phyloP scores from a whole-genome alignment of 1,284 basidiomycete species.

The Ceratobasidium sp. region DNA sequence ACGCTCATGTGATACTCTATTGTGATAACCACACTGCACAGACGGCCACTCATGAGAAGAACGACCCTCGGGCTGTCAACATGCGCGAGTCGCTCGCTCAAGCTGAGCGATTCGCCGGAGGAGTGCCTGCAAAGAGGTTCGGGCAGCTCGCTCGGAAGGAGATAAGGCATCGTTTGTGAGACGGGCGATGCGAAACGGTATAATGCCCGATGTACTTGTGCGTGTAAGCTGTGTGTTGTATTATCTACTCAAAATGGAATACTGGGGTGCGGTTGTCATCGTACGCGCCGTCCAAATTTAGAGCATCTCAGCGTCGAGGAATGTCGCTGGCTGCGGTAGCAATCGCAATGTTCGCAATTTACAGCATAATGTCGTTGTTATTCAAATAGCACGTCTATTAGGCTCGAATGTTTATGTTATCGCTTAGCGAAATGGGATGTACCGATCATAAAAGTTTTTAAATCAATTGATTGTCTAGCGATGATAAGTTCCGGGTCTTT shows the following conservation, averaged over 20 bases:
- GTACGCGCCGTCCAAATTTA: not conserved
- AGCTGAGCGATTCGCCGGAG: conserved; percentile 69
- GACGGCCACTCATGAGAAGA: conserved; percentile 68
- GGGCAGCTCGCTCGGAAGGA: conserved; percentile 69
- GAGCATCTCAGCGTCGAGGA: not conserved
- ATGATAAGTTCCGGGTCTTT: conserved; percentile 35
- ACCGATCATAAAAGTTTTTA: not conserved
- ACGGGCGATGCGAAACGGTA: conserved; percentile 8
- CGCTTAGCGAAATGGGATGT: conserved; percentile 9
- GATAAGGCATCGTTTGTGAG: conserved; percentile 69
- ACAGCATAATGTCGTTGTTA: too few relatives aligned
- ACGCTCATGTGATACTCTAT: too few relatives aligned
- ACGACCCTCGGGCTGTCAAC: conserved; percentile 71
- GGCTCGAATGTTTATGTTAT: not conserved
- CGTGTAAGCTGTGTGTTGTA: conserved; percentile 23
- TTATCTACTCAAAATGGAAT: too few relatives aligned
- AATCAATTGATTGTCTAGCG: not conserved
- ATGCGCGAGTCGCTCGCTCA: conserved; percentile 75
- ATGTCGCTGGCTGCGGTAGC: too few relatives aligned
- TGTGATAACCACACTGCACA: conserved; percentile 48
- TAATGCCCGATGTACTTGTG: not conserved
- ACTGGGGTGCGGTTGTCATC: too few relatives aligned
- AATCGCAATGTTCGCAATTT: too few relatives aligned
- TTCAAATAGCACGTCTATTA: too few relatives aligned
- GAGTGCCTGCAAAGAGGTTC: conserved; percentile 65